A percentile compares a stretch with the other conserved stretches of the same genome.
Conservation (phyloP, 306 rosid species). For the Dicorynia guianensis region DNA sequence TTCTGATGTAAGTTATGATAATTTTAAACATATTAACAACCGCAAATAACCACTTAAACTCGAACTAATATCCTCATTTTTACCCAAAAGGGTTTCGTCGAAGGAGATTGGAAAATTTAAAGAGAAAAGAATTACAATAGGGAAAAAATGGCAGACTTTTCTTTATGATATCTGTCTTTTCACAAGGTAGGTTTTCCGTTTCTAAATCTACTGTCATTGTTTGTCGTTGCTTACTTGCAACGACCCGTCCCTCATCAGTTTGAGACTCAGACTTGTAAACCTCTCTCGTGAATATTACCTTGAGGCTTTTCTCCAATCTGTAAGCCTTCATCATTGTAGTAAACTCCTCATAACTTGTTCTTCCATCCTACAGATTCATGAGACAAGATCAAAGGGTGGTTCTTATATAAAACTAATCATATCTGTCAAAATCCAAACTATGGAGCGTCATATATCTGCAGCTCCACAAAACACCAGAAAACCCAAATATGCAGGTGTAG, state of each 20-base stretch:
- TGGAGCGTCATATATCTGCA: neutral
- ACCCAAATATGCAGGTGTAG: neutral
- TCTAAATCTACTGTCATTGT: slow-evolving; percentile 50
- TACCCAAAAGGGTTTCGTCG: slow-evolving; percentile 44
- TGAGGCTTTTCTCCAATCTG: slow-evolving; percentile 99
- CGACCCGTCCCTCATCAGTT: slow-evolving; percentile 79
- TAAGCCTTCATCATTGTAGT: slow-evolving; percentile 92
- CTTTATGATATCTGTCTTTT: slow-evolving; percentile 43
- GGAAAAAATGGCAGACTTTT: slow-evolving; percentile 29
- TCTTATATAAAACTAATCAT: slow-evolving; percentile 27
- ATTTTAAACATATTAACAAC: slow-evolving; percentile 60
- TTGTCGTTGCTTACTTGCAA: slow-evolving; percentile 50
- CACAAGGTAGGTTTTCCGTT: slow-evolving; percentile 24
- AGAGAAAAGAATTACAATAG: slow-evolving; percentile 49
- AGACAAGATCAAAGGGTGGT: slow-evolving; percentile 22
- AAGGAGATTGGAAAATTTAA: slow-evolving; percentile 4
- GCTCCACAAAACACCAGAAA: neutral
- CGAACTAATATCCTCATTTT: slow-evolving; percentile 42
- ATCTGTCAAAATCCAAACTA: neutral
- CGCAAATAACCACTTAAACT: slow-evolving; percentile 46
- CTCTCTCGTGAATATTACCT: slow-evolving; percentile 95
- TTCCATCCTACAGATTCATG: slow-evolving; percentile 76
- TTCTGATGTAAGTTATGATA: slow-evolving; percentile 38
- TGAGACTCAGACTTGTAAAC: slow-evolving; percentile 80
- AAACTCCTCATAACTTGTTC: slow-evolving; percentile 87